phyloP scores from a whole-genome alignment of 2,329 filamentous ascomycete species.

The Pseudodiploospora longispora region DNA sequence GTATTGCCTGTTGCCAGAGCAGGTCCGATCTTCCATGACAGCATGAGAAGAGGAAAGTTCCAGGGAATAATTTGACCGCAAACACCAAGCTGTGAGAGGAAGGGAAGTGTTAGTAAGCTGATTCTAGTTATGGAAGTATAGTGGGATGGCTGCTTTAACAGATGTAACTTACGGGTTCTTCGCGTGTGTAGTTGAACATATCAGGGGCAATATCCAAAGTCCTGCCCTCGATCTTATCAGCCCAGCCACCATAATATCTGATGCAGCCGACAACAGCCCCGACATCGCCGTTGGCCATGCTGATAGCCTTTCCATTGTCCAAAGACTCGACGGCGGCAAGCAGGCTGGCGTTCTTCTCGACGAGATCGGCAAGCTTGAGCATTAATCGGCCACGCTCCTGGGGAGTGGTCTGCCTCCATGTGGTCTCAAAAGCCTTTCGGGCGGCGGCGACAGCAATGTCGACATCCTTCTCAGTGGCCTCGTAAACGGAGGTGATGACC shows the following conservation, averaged over 20 bases:
- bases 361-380: conserved; percentile 68
- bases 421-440: conserved; percentile 73
- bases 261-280: conserved; percentile 59
- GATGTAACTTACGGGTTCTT: conserved; percentile 54
- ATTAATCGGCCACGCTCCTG: conserved; percentile 62
- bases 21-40: conserved; percentile 73
- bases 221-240: conserved; percentile 86
- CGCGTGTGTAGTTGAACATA: conserved; percentile 73
- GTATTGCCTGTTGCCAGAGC: conserved; percentile 67
- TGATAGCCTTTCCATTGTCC: conserved; percentile 79
- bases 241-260: conserved; percentile 72
- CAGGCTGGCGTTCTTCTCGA: conserved; percentile 68
- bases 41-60: conserved; percentile 82
- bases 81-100: conserved; percentile 45
- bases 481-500: conserved; percentile 72
- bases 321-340: conserved; percentile 78
- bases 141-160: too few species aligned
- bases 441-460: conserved; percentile 76
- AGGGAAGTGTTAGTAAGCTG: conserved; percentile 41
- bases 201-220: conserved; percentile 71
- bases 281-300: conserved; percentile 69
- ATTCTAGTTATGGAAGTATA: too few species aligned
- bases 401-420: conserved; percentile 62
- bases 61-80: conserved; percentile 85
- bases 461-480: conserved; percentile 82